Evolutionary conservation across 768 basidiomycete species (phyloP).

Genomic region (Termitomyces titanicus): DNA sequence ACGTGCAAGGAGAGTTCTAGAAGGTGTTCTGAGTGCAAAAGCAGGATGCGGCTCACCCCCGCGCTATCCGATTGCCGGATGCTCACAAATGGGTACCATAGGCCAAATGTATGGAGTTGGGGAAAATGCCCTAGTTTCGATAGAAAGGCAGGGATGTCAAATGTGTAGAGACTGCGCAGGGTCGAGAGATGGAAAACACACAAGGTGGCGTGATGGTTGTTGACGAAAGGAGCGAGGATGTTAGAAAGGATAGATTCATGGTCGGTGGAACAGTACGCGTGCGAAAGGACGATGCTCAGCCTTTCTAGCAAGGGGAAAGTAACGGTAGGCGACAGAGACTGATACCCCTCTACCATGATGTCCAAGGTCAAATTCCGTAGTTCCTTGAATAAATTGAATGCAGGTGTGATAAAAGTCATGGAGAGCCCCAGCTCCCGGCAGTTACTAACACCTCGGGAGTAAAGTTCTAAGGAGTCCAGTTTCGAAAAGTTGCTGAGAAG

Average conservation of each 20-base stretch:
- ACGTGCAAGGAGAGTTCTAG: slow-evolving; percentile 11
- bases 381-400: neutral
- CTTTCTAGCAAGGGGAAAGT: slow-evolving; percentile 16
- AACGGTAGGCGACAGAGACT: slow-evolving; percentile 7
- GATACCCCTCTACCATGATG: slow-evolving; percentile 20
- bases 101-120: slow-evolving; percentile 13
- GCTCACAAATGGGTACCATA: slow-evolving; percentile 15
- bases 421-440: neutral
- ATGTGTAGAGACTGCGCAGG: slow-evolving; percentile 4
- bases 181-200: slow-evolving; percentile 7
- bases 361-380: slow-evolving; percentile 16
- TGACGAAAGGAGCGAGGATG: slow-evolving; percentile 21
- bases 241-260: slow-evolving; percentile 6
- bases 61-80: slow-evolving; percentile 13
- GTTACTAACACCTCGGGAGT: neutral
- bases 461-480: neutral
- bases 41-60: slow-evolving; percentile 18
- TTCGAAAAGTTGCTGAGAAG: neutral
- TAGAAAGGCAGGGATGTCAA: slow-evolving; percentile 16
- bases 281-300: slow-evolving; percentile 15
- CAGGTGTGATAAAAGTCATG: neutral
- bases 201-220: slow-evolving; percentile 16
- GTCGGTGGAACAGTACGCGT: slow-evolving; percentile 15
- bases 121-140: slow-evolving; percentile 11
- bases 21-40: slow-evolving; percentile 15